Base-by-base conservation (phyloP, 2,329 filamentous ascomycete genomes). In the Monosporascus cannonballus region DNA sequence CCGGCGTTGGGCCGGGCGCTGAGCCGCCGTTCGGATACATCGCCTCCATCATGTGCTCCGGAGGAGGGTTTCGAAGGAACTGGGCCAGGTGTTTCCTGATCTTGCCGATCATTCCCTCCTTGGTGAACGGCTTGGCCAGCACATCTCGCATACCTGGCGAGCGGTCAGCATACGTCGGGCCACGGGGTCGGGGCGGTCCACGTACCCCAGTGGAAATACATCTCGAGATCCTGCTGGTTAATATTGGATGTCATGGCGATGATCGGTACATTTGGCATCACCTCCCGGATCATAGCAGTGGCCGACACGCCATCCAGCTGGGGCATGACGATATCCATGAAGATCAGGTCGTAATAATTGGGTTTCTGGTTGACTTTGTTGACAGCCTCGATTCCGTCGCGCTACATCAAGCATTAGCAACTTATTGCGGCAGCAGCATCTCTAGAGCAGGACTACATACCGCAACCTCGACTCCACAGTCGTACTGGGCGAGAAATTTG, bases 241-340 rank as follows among this genome's bases (percentile, higher is more conserved):
- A 99, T 97, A 67, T 97, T 99, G 3, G 93, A 96, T 3, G 94
- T 99, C 94, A 99, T 97, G 47, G 94, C 94, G 54, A 99, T 90
- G 63, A 99, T 95, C 0, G 94, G 94, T 20, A 89, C 85, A 6
- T 85, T 83, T 38, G 84, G 83, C 58, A 91, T 85, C 56, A 93
- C 90, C 65, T 96, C 89, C 50, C 93, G 85, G 59, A 99, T 96
- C 56, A 96, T 84, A 64, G 94, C 89, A 53, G 91, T 96, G 3
- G 94, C 93, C 17, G 92, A 96, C 6, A 97, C 91, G 61, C 94
- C 94, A 64, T 97, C 94, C 51, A 97, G 78, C 59, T 92, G 88
- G 6, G 94, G 94, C 94, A 99, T 97, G 61, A 99, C 96, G 59
- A 99, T 93, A 66, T 94, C 89, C 89, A 93, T 93, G 56, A 93